Conservation (phyloP, 2,329 filamentous ascomycete genomes). For the Trichophyton rubrum region DNA sequence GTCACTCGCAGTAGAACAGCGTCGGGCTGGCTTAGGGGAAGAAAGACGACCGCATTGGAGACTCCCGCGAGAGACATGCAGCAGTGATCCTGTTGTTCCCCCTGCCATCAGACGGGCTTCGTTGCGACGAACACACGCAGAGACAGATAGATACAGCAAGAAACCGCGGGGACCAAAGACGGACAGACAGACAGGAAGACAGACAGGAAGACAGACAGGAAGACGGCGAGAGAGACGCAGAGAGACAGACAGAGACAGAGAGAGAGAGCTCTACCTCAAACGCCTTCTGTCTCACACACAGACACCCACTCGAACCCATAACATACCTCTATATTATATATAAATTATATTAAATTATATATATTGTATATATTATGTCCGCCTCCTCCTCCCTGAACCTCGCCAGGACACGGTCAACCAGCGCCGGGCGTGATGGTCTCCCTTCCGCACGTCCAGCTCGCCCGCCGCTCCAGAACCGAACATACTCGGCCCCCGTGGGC, state of each 20-base stretch:
- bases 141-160: no score
- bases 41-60: no score
- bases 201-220: no score
- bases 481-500: constrained; percentile 25
- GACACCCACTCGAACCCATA: background rate
- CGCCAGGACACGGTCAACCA: constrained; percentile 22
- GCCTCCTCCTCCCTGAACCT: constrained; percentile 15
- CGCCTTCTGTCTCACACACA: background rate
- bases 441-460: constrained; percentile 17
- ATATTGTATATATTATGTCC: constrained; percentile 5
- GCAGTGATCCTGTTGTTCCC: no score
- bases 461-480: constrained; percentile 24
- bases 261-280: background rate
- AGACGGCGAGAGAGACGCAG: background rate
- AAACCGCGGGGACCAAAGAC: no score
- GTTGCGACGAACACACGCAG: no score
- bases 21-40: background rate
- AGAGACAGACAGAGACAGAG: background rate
- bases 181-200: no score
- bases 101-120: no score
- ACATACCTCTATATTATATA: no score
- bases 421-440: constrained; percentile 20
- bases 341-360: no score
- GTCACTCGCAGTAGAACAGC: background rate
- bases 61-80: no score